Conservation (phyloP, 345 rosid species). For the Gossypium bickii region DNA sequence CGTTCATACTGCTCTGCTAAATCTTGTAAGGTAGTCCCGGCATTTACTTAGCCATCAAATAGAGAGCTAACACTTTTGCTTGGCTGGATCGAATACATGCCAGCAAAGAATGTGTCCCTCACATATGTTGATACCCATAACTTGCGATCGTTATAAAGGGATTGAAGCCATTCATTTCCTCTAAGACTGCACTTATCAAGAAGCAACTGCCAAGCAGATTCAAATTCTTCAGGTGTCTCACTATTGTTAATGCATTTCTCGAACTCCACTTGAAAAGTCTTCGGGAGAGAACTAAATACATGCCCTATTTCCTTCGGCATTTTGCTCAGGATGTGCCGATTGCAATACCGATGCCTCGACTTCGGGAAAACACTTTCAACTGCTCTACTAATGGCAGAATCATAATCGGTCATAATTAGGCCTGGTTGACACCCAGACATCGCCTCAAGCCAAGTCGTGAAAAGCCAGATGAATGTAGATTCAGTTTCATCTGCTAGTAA, state of each 20-base stretch:
- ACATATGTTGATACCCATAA: slow-evolving; percentile 28
- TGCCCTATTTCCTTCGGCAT: slow-evolving; percentile 30
- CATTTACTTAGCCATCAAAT: slow-evolving; percentile 33
- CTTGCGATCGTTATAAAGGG: slow-evolving; percentile 27
- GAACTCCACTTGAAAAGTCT: slow-evolving; percentile 29
- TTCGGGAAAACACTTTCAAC: slow-evolving; percentile 23
- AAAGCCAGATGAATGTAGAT: slow-evolving; percentile 31
- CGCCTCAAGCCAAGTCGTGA: slow-evolving; percentile 34
- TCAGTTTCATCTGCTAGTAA: slow-evolving; percentile 31
- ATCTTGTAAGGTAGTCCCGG: slow-evolving; percentile 26
- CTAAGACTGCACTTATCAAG: slow-evolving; percentile 28
- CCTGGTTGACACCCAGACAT: slow-evolving; percentile 28
- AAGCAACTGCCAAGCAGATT: slow-evolving; percentile 34
- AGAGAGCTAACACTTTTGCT: slow-evolving; percentile 30
- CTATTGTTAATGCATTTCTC: slow-evolving; percentile 25
- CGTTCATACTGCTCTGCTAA: slow-evolving; percentile 29
- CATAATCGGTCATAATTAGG: slow-evolving; percentile 25
- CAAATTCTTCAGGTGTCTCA: slow-evolving; percentile 29
- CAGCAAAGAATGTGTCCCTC: slow-evolving; percentile 32
- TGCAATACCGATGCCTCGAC: slow-evolving; percentile 29
- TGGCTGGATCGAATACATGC: slow-evolving; percentile 20
- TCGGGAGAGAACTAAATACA: slow-evolving; percentile 19
- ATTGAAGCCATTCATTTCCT: slow-evolving; percentile 32
- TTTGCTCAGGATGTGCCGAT: slow-evolving; percentile 28
- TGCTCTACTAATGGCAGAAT: slow-evolving; percentile 27